phyloP scores from a whole-genome alignment of 1,284 basidiomycete genomes.

The Moniliella sp. region DNA sequence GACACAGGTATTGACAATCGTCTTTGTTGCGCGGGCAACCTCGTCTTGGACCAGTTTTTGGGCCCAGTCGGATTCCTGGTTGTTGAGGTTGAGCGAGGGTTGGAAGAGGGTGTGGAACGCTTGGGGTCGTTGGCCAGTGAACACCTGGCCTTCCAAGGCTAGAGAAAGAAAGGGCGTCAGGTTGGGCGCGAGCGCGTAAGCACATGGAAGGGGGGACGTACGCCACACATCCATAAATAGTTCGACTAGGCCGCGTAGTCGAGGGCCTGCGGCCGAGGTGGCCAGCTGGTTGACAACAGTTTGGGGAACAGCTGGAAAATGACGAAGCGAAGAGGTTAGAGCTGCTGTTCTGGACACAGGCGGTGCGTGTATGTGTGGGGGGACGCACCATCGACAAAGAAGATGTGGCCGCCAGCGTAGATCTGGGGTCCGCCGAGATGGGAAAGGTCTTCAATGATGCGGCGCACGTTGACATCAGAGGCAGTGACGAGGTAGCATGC shows the following conservation, averaged over 20 bases:
- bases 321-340: neutral
- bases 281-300: slow-evolving; percentile 19
- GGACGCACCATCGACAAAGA: slow-evolving; percentile 70
- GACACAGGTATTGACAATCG: slow-evolving; percentile 53
- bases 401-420: slow-evolving; percentile 71
- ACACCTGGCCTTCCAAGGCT: slow-evolving; percentile 15
- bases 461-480: slow-evolving; percentile 72
- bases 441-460: slow-evolving; percentile 46
- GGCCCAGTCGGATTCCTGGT: neutral
- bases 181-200: neutral
- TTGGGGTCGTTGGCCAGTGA: slow-evolving; percentile 22
- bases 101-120: slow-evolving; percentile 13
- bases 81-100: slow-evolving; percentile 5
- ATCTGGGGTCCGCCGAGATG: slow-evolving; percentile 7
- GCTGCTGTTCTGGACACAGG: no score
- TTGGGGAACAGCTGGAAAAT: slow-evolving; percentile 21
- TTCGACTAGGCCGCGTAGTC: slow-evolving; percentile 26
- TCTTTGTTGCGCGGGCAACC: slow-evolving; percentile 18
- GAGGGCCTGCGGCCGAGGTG: slow-evolving; percentile 25
- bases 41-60: slow-evolving; percentile 19
- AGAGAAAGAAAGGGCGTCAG: neutral
- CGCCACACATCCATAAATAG: slow-evolving; percentile 28
- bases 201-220: slow-evolving; percentile 2
- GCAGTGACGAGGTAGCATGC: slow-evolving; percentile 65
- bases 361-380: neutral